These are phyloP conservation scores for Cercophora newfieldiana DNA, from an alignment of 495 filamentous ascomycete genomes.

Conservation along the genomic window DNA sequence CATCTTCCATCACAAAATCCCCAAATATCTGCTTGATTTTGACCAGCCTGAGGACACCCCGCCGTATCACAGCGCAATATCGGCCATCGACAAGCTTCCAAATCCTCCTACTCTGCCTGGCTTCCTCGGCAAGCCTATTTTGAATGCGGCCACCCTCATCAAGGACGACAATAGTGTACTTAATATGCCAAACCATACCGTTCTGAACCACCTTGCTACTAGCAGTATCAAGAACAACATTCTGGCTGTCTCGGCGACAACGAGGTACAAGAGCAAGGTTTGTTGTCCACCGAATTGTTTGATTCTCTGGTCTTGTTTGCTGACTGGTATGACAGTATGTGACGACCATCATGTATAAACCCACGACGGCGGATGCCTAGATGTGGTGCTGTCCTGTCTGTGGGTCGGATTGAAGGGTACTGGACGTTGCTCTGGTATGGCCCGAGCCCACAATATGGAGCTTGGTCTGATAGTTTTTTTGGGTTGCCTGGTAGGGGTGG, in stretches of 20 bases:
- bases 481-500: background rate
- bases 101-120: conserved; percentile 83
- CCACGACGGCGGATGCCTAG: conserved; percentile 51
- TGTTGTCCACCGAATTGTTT: background rate
- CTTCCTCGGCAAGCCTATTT: conserved; percentile 90
- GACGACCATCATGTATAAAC: conserved; percentile 96
- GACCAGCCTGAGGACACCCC: conserved; percentile 78
- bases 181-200: conserved; percentile 94
- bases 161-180: conserved; percentile 98
- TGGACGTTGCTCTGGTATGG: conserved; percentile 1
- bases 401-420: conserved; percentile 11
- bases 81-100: conserved; percentile 70
- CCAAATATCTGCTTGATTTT: conserved; percentile 80
- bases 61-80: conserved; percentile 64
- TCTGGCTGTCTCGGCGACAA: conserved; percentile 94
- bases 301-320: background rate
- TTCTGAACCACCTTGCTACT: conserved; percentile 95
- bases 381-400: background rate
- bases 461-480: background rate
- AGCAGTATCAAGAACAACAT: conserved; percentile 97
- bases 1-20: conserved; percentile 65
- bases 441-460: conserved; percentile 6
- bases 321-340: conserved; percentile 69
- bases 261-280: conserved; percentile 94
- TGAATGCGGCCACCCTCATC: conserved; percentile 86